These are phyloP conservation scores for Cyanophora paradoxa DNA, from an alignment of 78 protist species.

Conservation along the genomic window DNA sequence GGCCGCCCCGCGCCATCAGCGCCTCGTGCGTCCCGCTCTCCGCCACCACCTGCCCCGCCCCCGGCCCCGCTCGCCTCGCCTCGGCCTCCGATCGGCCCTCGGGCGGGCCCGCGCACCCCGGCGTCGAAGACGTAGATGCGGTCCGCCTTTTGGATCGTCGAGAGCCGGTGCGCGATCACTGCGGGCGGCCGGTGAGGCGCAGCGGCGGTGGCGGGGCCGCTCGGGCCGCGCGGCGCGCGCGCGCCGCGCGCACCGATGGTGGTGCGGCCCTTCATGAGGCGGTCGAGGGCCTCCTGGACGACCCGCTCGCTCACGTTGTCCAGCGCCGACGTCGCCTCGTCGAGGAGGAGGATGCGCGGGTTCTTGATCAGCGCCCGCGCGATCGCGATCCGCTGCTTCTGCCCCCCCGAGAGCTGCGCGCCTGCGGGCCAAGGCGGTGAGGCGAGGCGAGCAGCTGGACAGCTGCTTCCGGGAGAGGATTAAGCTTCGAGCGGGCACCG, in stretches of 20 bases:
- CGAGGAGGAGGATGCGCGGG: constrained; percentile 59
- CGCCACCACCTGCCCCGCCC: too few relatives aligned
- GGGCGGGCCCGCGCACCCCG: too few relatives aligned
- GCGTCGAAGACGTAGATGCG: constrained; percentile 27
- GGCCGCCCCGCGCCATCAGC: constrained; percentile 19
- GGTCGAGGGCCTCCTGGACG: constrained; percentile 70
- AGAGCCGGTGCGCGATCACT: constrained; percentile 33
- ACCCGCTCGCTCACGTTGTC: constrained; percentile 75
- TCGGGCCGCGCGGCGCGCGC: too few relatives aligned
- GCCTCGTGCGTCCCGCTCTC: constrained; percentile 72
- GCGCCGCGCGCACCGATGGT: neutral
- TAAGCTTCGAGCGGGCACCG: too few relatives aligned
- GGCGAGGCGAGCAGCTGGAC: too few relatives aligned
- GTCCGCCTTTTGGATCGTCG: constrained; percentile 33
- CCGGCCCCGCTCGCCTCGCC: too few relatives aligned
- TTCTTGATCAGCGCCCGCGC: constrained; percentile 87
- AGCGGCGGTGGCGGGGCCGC: too few relatives aligned
- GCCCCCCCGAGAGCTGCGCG: constrained; percentile 90
- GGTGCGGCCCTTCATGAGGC: constrained; percentile 23
- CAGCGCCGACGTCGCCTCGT: constrained; percentile 82
- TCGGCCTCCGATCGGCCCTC: too few relatives aligned
- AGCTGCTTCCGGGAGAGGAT: too few relatives aligned
- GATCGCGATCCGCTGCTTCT: constrained; percentile 89
- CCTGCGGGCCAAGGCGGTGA: too few relatives aligned
- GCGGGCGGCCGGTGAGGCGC: neutral